Evolutionary conservation across 352 stramenopile genomes (phyloP).

Genomic region (Phytophthora foliorum): DNA sequence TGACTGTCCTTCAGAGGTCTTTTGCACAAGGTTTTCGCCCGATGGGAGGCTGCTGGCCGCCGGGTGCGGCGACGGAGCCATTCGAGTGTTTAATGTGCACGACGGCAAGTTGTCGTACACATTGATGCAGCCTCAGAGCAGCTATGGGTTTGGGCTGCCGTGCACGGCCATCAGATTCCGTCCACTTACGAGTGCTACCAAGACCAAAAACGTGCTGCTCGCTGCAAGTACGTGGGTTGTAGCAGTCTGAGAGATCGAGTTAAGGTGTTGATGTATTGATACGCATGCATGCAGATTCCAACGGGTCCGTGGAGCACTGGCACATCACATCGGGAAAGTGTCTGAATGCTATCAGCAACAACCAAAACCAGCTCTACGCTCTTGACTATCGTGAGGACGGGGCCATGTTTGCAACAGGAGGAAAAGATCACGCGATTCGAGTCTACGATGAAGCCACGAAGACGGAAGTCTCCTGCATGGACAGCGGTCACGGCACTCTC

Average conservation of each 20-base stretch:
- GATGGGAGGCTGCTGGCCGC: constrained; percentile 87
- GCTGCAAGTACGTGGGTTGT: constrained; percentile 72
- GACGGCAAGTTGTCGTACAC: constrained; percentile 87
- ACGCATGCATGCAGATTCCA: constrained; percentile 69
- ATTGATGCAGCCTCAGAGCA: constrained; percentile 70
- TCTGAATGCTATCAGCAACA: constrained; percentile 91
- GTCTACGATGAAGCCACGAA: constrained; percentile 94
- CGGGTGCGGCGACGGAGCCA: constrained; percentile 87
- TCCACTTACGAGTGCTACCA: constrained; percentile 79
- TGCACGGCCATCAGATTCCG: constrained; percentile 89
- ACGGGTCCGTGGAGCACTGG: constrained; percentile 93
- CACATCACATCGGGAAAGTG: constrained; percentile 94
- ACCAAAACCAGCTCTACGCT: constrained; percentile 91
- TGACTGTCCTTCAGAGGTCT: constrained; percentile 90
- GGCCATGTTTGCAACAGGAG: constrained; percentile 87
- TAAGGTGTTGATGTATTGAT: not conserved
- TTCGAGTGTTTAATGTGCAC: constrained; percentile 86
- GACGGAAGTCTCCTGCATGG: constrained; percentile 76
- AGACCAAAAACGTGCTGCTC: constrained; percentile 92
- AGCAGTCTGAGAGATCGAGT: not conserved
- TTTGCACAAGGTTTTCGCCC: constrained; percentile 88
- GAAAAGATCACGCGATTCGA: constrained; percentile 87
- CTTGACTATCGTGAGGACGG: constrained; percentile 91
- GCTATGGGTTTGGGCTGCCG: constrained; percentile 80
- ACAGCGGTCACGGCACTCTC: constrained; percentile 63